phyloP scores from a whole-genome alignment of 2,329 filamentous ascomycete species.

The Aspergillus sp. region DNA sequence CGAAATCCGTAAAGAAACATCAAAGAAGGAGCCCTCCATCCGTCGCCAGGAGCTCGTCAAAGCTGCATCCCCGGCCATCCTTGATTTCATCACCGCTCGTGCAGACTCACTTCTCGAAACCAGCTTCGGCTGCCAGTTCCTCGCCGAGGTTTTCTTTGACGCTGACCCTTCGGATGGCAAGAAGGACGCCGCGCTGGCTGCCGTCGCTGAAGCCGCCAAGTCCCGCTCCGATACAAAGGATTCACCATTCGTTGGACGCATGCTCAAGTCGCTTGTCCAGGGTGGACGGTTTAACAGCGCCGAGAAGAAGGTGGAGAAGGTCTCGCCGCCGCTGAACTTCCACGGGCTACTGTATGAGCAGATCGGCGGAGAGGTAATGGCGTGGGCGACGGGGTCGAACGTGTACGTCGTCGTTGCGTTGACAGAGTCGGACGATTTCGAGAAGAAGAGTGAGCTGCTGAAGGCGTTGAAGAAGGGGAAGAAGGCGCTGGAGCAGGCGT shows the following conservation, averaged over 20 bases:
- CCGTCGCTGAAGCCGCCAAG: conserved; percentile 55
- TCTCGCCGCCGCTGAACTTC: conserved; percentile 77
- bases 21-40: conserved; percentile 82
- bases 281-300: conserved; percentile 82
- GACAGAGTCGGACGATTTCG: conserved; percentile 72
- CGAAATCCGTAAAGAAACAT: conserved; percentile 76
- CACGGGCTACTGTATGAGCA: conserved; percentile 76
- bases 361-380: conserved; percentile 71
- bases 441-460: conserved; percentile 64
- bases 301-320: conserved; percentile 67
- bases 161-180: conserved; percentile 52
- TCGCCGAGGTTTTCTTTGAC: conserved; percentile 77
- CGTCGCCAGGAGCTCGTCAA: conserved; percentile 75
- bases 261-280: conserved; percentile 88
- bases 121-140: conserved; percentile 82
- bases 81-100: conserved; percentile 69
- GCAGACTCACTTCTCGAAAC: conserved; percentile 69
- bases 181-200: conserved; percentile 70
- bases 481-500: conserved; percentile 62
- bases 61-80: conserved; percentile 70
- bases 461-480: conserved; percentile 71
- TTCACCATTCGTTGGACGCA: conserved; percentile 68
- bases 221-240: conserved; percentile 54
- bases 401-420: conserved; percentile 84
- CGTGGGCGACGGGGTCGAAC: conserved; percentile 83